Base-by-base conservation (phyloP, 305 asterid species). In the Ilex paraguariensis region DNA sequence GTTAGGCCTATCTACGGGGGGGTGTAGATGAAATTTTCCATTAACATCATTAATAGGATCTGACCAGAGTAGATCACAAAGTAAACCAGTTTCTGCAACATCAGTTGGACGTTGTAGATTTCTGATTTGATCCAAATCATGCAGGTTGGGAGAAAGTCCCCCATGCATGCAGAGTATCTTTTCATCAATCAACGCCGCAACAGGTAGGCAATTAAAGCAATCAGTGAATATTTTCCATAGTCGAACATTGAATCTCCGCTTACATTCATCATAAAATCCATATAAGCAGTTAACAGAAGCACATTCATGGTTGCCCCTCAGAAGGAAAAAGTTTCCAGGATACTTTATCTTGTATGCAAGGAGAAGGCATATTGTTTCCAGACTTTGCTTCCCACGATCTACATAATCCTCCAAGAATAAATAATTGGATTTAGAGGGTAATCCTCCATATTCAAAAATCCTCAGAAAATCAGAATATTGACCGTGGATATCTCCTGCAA, bases 81-180 rank as follows among this genome's bases (percentile, higher is more conserved):
- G 84, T 64, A 88, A 77, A 70, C 96, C 95, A 45, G 77, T 67
- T 71, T 88, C 96, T 0, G 96, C 90, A 40, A 88, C 96, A 67
- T 88, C 96, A 61, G 81, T 60, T 46, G 96, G 96, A 40, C 96
- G 90, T 6, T 67, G 85, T 33, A 88, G 69, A 73, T 84, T 86
- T 66, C 95, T 78, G 54, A 88, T 82, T 73, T 88, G 95, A 73
- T 88, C 84, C 68, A 88, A 70, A 77, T 80, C 71, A 61, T 76
- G 77, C 46, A 88, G 81, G 50, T 84, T 90, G 3, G 96, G 95
- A 42, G 96, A 88, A 62, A 88, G 95, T 13, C 96, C 96, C 10
- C 96, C 96, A 40, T 88, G 96, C 96, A 88, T 88, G 75, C 96
- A 88, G 65, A 88, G 62, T 65, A 88, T 88, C 82, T 88, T 88